These are phyloP conservation scores for Mucor ambiguus DNA, from an alignment of 371 early-diverging fungal species.

Conservation along the genomic window DNA sequence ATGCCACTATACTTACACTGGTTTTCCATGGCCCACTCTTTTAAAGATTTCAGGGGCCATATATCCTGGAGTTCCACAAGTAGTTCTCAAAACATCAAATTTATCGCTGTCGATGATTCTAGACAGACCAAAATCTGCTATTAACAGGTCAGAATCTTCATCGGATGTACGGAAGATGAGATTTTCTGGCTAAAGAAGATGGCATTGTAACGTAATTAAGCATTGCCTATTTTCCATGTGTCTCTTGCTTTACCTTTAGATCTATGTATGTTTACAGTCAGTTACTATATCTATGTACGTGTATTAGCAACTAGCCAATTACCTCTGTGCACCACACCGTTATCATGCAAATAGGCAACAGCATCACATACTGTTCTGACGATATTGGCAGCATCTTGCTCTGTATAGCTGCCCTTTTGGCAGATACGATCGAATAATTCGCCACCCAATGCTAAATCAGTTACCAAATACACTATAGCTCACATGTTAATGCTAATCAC, in stretches of 20 bases:
- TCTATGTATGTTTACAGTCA: slow-evolving; percentile 23
- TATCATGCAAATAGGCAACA: slow-evolving; percentile 82
- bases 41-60: slow-evolving; percentile 85
- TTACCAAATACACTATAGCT: slow-evolving; percentile 81
- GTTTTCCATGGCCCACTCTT: slow-evolving; percentile 66
- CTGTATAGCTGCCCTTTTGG: slow-evolving; percentile 78
- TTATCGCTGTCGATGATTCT: slow-evolving; percentile 81
- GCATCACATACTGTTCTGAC: slow-evolving; percentile 75
- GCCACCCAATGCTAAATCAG: slow-evolving; percentile 88
- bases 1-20: slow-evolving; percentile 46
- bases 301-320: not conserved
- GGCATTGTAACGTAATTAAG: not conserved
- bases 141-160: slow-evolving; percentile 70
- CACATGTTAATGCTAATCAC: slow-evolving; percentile 67
- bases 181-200: slow-evolving; percentile 75
- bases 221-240: not conserved
- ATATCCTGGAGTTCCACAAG: slow-evolving; percentile 88
- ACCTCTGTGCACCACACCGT: slow-evolving; percentile 90
- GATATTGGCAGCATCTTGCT: slow-evolving; percentile 86
- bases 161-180: slow-evolving; percentile 77
- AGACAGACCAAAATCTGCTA: slow-evolving; percentile 90
- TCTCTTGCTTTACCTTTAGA: slow-evolving; percentile 45
- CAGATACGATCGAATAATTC: slow-evolving; percentile 91
- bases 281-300: not conserved
- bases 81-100: slow-evolving; percentile 75